A percentile compares a stretch with the other conserved stretches of the same genome.
Evolutionary conservation across 1,284 basidiomycete species (phyloP).

Genomic region (Trichosporon coremiiforme): DNA sequence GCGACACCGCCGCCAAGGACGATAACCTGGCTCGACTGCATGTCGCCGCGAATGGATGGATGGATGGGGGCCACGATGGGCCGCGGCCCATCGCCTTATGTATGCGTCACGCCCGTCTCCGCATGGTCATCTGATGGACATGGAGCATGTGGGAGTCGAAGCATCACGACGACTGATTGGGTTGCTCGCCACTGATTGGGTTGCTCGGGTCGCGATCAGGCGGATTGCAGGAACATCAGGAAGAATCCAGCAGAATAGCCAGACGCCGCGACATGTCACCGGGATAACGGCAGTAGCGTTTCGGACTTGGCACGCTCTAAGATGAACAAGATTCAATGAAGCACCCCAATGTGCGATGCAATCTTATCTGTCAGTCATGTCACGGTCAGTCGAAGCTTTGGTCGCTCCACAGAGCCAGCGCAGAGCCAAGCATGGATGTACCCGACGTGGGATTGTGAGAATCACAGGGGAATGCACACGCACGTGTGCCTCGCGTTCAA

Average conservation of each 20-base stretch:
- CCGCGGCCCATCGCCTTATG: not conserved
- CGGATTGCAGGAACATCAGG: not conserved
- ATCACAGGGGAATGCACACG: not conserved
- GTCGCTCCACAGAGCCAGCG: too few relatives aligned
- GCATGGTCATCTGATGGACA: constrained; percentile 4
- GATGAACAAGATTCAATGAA: not conserved
- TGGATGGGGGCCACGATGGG: not conserved
- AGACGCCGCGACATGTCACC: not conserved
- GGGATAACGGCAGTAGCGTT: too few relatives aligned
- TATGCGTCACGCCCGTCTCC: not conserved
- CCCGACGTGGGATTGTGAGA: not conserved
- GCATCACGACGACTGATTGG: not conserved
- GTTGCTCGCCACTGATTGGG: too few relatives aligned
- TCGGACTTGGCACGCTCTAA: not conserved
- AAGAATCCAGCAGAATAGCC: not conserved
- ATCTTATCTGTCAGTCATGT: constrained; percentile 4
- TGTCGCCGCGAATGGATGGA: not conserved
- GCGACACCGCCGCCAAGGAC: constrained; percentile 68
- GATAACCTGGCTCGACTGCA: constrained; percentile 55
- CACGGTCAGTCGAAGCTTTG: not conserved
- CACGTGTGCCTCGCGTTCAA: not conserved
- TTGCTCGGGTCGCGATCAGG: not conserved
- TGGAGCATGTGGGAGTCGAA: not conserved
- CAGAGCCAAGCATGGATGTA: constrained; percentile 6
- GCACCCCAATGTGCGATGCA: not conserved